phyloP scores from a whole-genome alignment of 2,329 filamentous ascomycete genomes.

The Aureobasidium mangrovei region DNA sequence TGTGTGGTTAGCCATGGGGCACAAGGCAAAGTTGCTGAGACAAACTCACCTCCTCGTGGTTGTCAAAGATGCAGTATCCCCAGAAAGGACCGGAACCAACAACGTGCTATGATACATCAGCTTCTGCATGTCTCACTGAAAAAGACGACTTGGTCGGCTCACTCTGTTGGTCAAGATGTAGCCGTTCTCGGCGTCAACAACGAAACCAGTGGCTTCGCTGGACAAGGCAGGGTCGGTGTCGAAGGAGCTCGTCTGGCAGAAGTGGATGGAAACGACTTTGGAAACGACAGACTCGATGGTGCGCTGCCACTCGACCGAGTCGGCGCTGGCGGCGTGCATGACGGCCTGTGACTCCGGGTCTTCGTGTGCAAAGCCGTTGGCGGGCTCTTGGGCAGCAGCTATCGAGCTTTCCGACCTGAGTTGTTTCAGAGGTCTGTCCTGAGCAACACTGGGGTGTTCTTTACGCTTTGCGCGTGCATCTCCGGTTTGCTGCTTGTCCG shows the following conservation, averaged over 20 bases:
- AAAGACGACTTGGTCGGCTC: conserved; percentile 1
- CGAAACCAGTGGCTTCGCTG: conserved; percentile 94
- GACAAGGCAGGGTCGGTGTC: conserved; percentile 92
- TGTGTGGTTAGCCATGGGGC: neutral
- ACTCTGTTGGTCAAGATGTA: conserved; percentile 48
- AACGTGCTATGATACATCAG: conserved; percentile 52
- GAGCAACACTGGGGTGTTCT: conserved; percentile 25
- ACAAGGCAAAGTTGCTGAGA: neutral
- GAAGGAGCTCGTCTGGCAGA: conserved; percentile 96
- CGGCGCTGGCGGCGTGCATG: conserved; percentile 42
- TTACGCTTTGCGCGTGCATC: conserved; percentile 25
- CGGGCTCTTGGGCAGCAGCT: conserved; percentile 21
- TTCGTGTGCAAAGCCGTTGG: conserved; percentile 26
- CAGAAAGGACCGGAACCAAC: conserved; percentile 94
- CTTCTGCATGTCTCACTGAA: neutral
- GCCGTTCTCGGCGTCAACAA: conserved; percentile 88
- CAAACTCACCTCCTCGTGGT: conserved; percentile 66
- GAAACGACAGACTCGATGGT: conserved; percentile 91
- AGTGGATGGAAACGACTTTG: conserved; percentile 97
- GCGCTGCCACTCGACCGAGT: conserved; percentile 85
- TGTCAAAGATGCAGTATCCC: conserved; percentile 97
- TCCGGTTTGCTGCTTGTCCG: conserved; percentile 13
- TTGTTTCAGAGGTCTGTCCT: conserved; percentile 29
- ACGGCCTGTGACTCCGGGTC: conserved; percentile 33
- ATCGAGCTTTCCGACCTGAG: conserved; percentile 22